phyloP scores from a whole-genome alignment of 805 yeast species.

The Ogataea saltuana region DNA sequence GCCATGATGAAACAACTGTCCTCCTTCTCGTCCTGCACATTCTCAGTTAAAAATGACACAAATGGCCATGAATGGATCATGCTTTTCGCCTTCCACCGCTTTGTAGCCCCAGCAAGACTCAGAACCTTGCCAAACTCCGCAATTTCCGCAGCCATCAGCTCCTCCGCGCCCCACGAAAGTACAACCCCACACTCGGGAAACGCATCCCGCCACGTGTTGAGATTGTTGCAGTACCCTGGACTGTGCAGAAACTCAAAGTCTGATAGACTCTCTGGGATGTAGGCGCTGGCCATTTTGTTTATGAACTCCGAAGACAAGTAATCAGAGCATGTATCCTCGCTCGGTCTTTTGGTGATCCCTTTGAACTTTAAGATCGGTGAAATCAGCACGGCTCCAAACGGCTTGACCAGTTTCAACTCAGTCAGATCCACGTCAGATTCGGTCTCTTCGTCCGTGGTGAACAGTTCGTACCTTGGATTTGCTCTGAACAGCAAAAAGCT shows the following conservation, averaged over 20 bases:
- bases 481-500: slow-evolving; percentile 39
- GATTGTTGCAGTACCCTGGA: slow-evolving; percentile 36
- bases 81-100: slow-evolving; percentile 35
- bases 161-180: slow-evolving; percentile 46
- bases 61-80: slow-evolving; percentile 54
- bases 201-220: slow-evolving; percentile 41
- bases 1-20: slow-evolving; percentile 42
- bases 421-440: slow-evolving; percentile 6
- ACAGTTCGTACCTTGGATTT: slow-evolving; percentile 30
- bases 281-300: slow-evolving; percentile 15
- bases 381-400: slow-evolving; percentile 29
- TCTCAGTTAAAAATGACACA: slow-evolving; percentile 41
- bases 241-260: slow-evolving; percentile 30
- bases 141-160: slow-evolving; percentile 40
- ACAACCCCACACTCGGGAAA: slow-evolving; percentile 44
- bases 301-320: slow-evolving; percentile 22
- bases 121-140: slow-evolving; percentile 34
- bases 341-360: slow-evolving; percentile 14
- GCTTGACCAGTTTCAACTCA: slow-evolving; percentile 13
- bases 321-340: slow-evolving; percentile 19
- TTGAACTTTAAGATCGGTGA: slow-evolving; percentile 31
- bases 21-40: slow-evolving; percentile 44
- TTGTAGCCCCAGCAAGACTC: slow-evolving; percentile 33
- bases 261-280: slow-evolving; percentile 16
- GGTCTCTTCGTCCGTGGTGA: slow-evolving; percentile 31